Base-by-base conservation (phyloP, 768 basidiomycete species). In the Grammothele lineata region DNA sequence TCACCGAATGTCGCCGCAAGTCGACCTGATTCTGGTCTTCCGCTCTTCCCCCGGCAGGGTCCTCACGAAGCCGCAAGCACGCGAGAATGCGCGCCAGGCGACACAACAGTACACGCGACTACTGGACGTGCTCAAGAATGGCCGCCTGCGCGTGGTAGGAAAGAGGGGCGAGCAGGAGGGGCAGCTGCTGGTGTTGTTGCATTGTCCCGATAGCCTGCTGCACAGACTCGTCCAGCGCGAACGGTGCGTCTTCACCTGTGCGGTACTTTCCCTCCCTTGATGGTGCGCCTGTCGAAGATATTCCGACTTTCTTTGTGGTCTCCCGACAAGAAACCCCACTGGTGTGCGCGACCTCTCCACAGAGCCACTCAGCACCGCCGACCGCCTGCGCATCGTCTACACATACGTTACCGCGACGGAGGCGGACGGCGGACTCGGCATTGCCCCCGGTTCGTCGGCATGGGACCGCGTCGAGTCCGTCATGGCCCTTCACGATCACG, bases 381-480 rank as follows among this genome's bases (percentile, higher is more conserved):
- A 92, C 58, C 79, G 85, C n/a, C 69, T 93, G 18, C 81, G 91
- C n/a, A 77, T 92, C 24, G 75, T 92, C 0, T 73, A 92, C 57
- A 61, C 73, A 6, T 85, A 83, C 61, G 70, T 93, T 50, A 81
- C 89, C 3, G 79, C 85, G 1, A 79, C 78, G 0, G 70, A 74
- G 0, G 59, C 70, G n/a, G 92, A 94, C 43, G 85, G 90, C 9
- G 93, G 92, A 4, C 76, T 95, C 2, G 92, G 89, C 1, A 80
- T 97, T 39, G 79, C 83, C 7, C 84, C 88, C 1, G 80, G 77
- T 12, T 72, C 80, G 19, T 66, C 75, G 12, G 77, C 81, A 43
- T 97, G 91, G 90, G 76, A 83, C 53, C 79, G 87, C 40, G 77
- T 96, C 7, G 83, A 90, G 56, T 81, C 82, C 18, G 77, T 96